Evolutionary conservation across 2,329 filamentous ascomycete genomes (phyloP), one percentile per base, ranked within the genome.

Genomic region (Akanthomyces dipterigenus): DNA sequence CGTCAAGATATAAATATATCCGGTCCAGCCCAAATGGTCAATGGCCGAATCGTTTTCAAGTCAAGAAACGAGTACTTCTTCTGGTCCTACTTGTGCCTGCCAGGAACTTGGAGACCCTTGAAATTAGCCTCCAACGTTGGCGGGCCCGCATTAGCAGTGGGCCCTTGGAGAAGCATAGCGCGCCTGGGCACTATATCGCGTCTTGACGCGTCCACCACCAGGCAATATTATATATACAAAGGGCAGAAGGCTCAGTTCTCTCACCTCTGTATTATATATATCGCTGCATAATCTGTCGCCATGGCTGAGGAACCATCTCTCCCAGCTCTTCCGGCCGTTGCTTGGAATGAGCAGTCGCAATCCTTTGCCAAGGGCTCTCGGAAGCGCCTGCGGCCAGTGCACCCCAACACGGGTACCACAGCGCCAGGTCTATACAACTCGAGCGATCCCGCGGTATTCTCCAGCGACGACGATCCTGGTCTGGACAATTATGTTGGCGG

Each of bases 391-490:
- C 71, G 74, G 64, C 78, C 79, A 18, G 28, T 62, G 36, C 53
- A 62, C 42, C 50, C 61, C 14, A 53, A 53, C 49, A 55, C 62
- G 24, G 62, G 57, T 28, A 60, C 34, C 26, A 53, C 55, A 18
- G 56, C 50, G 43, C 50, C 50, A n/a, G 56, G 51, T 5, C 28
- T 60, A 26, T 60, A 59, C 69, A 85, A 86, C 69, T 90, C 87
- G 22, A 90, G 88, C 69, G 88, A 91, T 67, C 87, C 87, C 3
- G 81, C 85, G 54, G 72, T 90, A 28, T 91, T 91, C 72, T 90
- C 87, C 4, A 88, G 85, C 70, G 88, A 91, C 63, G 87, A 90
- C 67, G 87, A 89, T 62, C 85, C 85, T 3, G 82, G 82, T 1
- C 71, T 87, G 53, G 86, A 89, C 63, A 87, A 88, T 67, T 89